Evolutionary conservation across 202 grass and related monocot species (phyloP).

Genomic region (Thinopyrum obtusiflorum): DNA sequence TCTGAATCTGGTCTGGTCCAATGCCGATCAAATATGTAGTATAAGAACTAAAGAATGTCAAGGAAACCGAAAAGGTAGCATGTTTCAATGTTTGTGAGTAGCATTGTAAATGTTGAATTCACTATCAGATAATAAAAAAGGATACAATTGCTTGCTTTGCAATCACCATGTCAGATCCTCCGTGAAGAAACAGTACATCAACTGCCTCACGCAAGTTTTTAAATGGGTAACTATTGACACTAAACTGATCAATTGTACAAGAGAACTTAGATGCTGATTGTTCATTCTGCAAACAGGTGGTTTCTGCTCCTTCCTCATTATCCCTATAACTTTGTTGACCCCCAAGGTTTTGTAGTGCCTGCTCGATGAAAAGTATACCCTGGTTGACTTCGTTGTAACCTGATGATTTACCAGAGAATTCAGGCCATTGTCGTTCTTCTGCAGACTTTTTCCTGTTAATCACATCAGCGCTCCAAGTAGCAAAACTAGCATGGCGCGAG

Average conservation of each 20-base stretch:
- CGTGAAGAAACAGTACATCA: constrained; percentile 80
- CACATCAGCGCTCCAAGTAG: constrained; percentile 61
- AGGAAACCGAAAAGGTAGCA: constrained; percentile 39
- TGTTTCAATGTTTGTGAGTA: constrained; percentile 12
- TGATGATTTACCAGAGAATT: constrained; percentile 38
- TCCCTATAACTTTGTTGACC: constrained; percentile 49
- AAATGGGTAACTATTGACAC: constrained; percentile 67
- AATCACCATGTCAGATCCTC: constrained; percentile 80
- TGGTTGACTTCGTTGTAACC: constrained; percentile 31
- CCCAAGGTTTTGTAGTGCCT: constrained; percentile 83
- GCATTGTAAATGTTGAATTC: not conserved
- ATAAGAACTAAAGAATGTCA: constrained; percentile 76
- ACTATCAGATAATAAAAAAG: constrained; percentile 46
- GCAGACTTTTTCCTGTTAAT: constrained; percentile 65
- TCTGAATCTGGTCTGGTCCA: constrained; percentile 73
- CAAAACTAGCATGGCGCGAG: constrained; percentile 46
- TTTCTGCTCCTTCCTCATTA: constrained; percentile 48
- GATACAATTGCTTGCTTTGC: constrained; percentile 98
- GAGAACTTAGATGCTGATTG: constrained; percentile 55
- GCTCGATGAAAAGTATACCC: constrained; percentile 77
- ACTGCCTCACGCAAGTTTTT: constrained; percentile 62
- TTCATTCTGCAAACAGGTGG: constrained; percentile 58
- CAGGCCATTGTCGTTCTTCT: constrained; percentile 62
- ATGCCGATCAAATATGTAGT: constrained; percentile 97
- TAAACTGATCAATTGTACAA: constrained; percentile 57